These are phyloP conservation scores for Colletotrichum lentis DNA, from an alignment of 2,329 filamentous ascomycete genomes.

Conservation along the genomic window DNA sequence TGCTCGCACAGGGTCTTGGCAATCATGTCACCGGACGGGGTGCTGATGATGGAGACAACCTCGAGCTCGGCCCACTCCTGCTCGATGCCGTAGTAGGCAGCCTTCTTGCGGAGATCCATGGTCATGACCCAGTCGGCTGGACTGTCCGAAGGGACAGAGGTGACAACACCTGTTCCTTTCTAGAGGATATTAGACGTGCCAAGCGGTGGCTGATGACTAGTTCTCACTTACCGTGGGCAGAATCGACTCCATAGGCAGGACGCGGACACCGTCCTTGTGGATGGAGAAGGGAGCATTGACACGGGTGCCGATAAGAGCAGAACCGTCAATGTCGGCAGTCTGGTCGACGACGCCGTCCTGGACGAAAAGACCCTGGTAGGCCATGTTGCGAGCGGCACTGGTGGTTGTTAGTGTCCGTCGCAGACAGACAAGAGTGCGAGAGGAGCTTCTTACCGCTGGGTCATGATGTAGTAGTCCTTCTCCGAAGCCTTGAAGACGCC, in stretches of 20 bases:
- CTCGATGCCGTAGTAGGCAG: conserved; percentile 94
- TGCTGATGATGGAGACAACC: conserved; percentile 87
- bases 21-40: conserved; percentile 86
- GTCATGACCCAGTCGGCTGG: conserved; percentile 94
- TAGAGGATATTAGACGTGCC: not conserved
- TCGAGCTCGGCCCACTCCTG: conserved; percentile 96
- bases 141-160: conserved; percentile 93
- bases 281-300: conserved; percentile 89
- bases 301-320: conserved; percentile 85
- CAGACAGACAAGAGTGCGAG: no score
- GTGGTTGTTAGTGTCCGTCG: not conserved
- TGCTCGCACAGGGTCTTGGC: conserved; percentile 87
- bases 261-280: conserved; percentile 82
- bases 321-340: conserved; percentile 77
- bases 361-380: conserved; percentile 87
- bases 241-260: conserved; percentile 94
- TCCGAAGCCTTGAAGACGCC: conserved; percentile 83
- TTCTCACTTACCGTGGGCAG: conserved; percentile 65
- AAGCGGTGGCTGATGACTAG: not conserved
- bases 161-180: conserved; percentile 97
- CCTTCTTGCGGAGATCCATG: conserved; percentile 89
- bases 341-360: conserved; percentile 78
- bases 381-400: conserved; percentile 88
- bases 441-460: conserved; percentile 64
- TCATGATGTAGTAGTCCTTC: conserved; percentile 84